A percentile compares a stretch with the other conserved stretches of the same genome.
Evolutionary conservation across 202 grass and related monocot species (phyloP).

Genomic region (Miscanthus sacchariflorus): DNA sequence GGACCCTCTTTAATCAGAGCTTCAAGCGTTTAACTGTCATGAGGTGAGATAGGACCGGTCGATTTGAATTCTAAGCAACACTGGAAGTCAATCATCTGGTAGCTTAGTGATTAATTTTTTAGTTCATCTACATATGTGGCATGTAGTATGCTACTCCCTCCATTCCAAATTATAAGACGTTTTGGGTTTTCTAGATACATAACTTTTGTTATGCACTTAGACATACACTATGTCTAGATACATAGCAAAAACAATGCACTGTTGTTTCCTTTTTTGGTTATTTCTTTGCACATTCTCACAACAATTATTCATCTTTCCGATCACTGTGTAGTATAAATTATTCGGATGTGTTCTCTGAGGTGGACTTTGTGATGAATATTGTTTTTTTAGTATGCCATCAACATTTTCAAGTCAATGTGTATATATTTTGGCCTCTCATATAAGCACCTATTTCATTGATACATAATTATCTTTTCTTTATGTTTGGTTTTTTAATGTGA

Average conservation of each 20-base stretch:
- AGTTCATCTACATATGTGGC: slow-evolving; percentile 40
- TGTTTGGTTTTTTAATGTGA: slow-evolving; percentile 24
- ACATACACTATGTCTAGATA: no score
- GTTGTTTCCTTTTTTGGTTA: not conserved
- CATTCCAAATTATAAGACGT: no score
- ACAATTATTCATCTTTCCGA: slow-evolving; percentile 25
- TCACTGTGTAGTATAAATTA: not conserved
- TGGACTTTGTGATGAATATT: slow-evolving; percentile 22
- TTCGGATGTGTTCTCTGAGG: not conserved
- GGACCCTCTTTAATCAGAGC: slow-evolving; percentile 78
- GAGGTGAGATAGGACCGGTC: slow-evolving; percentile 58
- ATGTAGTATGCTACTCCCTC: slow-evolving; percentile 18
- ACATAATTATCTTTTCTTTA: slow-evolving; percentile 14
- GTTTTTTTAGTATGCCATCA: slow-evolving; percentile 7
- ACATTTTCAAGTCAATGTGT: not conserved
- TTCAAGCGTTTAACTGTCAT: slow-evolving; percentile 56
- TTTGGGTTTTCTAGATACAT: no score
- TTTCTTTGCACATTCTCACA: slow-evolving; percentile 39
- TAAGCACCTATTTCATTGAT: slow-evolving; percentile 26
- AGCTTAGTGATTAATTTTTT: slow-evolving; percentile 21
- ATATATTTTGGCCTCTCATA: slow-evolving; percentile 30
- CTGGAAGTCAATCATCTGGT: slow-evolving; percentile 12
- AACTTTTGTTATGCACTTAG: no score
- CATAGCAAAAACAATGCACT: not conserved
- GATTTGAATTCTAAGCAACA: slow-evolving; percentile 33